These are phyloP conservation scores for Eremothecium coryli DNA, from an alignment of 1,139 yeast genomes.

Conservation along the genomic window DNA sequence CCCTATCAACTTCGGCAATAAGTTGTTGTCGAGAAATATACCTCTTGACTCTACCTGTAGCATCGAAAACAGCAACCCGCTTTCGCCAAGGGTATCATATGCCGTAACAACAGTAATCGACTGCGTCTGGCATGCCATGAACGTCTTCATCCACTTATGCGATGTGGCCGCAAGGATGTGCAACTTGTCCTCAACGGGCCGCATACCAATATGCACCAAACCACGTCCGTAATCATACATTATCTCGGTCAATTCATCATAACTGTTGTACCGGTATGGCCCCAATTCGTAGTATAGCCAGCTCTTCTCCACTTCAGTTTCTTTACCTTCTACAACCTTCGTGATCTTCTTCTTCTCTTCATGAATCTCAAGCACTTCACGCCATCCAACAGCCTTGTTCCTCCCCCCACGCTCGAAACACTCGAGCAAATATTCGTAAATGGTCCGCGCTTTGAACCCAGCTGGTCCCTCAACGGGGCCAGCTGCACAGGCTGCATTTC, in stretches of 20 bases:
- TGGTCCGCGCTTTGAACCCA: conserved; percentile 52
- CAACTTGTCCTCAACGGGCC: conserved; percentile 51
- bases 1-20: conserved; percentile 54
- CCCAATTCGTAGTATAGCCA: conserved; percentile 83
- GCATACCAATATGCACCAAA: conserved; percentile 61
- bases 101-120: conserved; percentile 88
- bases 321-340: conserved; percentile 71
- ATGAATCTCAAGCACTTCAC: conserved; percentile 66
- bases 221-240: conserved; percentile 64
- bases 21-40: conserved; percentile 72
- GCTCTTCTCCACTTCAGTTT: conserved; percentile 61
- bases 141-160: conserved; percentile 84
- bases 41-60: conserved; percentile 71
- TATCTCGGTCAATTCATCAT: conserved; percentile 43
- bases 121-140: conserved; percentile 68
- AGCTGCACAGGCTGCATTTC: conserved; percentile 54
- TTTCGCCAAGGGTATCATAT: conserved; percentile 91
- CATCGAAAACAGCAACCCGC: conserved; percentile 81
- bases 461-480: conserved; percentile 47
- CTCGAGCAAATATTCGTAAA: conserved; percentile 63
- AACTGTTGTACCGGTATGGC: conserved; percentile 58
- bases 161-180: conserved; percentile 85
- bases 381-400: conserved; percentile 63
- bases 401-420: conserved; percentile 50
- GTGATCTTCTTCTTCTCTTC: conserved; percentile 65